These are phyloP conservation scores for Amanita thiersii DNA, from an alignment of 768 basidiomycete genomes.

Conservation along the genomic window DNA sequence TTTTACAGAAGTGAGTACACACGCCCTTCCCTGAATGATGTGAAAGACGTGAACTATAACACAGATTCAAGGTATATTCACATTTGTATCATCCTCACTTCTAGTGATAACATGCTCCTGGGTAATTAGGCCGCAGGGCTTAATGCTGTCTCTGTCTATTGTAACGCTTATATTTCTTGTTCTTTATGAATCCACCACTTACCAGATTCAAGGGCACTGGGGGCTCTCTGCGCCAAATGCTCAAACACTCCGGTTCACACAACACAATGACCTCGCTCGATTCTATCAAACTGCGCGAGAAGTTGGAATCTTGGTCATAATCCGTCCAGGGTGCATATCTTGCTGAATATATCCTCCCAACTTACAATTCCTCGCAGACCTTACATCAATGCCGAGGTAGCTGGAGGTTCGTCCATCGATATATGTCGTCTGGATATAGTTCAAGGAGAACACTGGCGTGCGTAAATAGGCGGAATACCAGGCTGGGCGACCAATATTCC, in stretches of 20 bases:
- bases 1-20: slow-evolving; percentile 45
- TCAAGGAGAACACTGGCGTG: too few species aligned
- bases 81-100: background rate
- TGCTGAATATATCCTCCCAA: background rate
- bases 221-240: slow-evolving; percentile 53
- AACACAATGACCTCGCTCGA: slow-evolving; percentile 48
- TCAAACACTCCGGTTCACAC: slow-evolving; percentile 48
- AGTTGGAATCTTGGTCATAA: slow-evolving; percentile 54
- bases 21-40: too few species aligned
- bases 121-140: slow-evolving; percentile 55
- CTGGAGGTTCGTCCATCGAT: slow-evolving; percentile 35
- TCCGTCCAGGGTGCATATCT: slow-evolving; percentile 55
- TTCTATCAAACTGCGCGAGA: slow-evolving; percentile 55
- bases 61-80: too few species aligned
- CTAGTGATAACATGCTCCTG: slow-evolving; percentile 1
- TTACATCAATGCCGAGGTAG: slow-evolving; percentile 60
- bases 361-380: slow-evolving; percentile 14
- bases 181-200: slow-evolving; percentile 16
- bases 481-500: slow-evolving; percentile 40
- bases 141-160: slow-evolving; percentile 57
- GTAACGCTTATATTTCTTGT: slow-evolving; percentile 29
- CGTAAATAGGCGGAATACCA: slow-evolving; percentile 31
- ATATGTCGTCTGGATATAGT: too few species aligned
- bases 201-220: slow-evolving; percentile 45
- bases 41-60: too few species aligned